Conservation (phyloP, 139 green algal genomes). For the Chlamydomonas sphaeroides region DNA sequence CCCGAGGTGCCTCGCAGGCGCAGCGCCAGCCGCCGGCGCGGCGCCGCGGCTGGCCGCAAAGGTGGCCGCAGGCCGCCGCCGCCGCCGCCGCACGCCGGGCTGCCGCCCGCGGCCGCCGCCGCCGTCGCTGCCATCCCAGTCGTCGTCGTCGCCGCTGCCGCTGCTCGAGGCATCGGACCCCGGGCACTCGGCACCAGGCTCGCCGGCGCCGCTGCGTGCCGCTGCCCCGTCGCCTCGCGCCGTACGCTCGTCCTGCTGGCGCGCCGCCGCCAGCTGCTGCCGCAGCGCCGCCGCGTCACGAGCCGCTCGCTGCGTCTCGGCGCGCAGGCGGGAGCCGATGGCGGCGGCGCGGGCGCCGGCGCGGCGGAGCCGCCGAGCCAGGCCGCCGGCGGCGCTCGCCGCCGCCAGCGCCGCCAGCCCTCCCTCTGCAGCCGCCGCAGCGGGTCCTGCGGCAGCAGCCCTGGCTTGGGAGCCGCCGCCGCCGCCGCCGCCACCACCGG, state of each 20-base stretch:
- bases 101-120: too few relatives aligned
- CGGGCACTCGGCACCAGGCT: not conserved
- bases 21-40: too few relatives aligned
- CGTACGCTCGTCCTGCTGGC: not conserved
- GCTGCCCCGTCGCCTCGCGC: not conserved
- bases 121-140: not conserved
- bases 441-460: not conserved
- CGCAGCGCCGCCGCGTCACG: conserved; percentile 3
- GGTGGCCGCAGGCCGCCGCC: too few relatives aligned
- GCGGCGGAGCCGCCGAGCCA: conserved; percentile 6
- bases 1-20: too few relatives aligned
- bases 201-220: not conserved
- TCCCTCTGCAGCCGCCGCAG: too few relatives aligned
- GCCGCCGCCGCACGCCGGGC: not conserved
- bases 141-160: not conserved
- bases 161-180: too few relatives aligned
- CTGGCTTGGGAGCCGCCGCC: not conserved
- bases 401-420: not conserved
- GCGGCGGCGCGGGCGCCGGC: conserved; percentile 8
- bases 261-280: conserved; percentile 1
- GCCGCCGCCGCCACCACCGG: too few relatives aligned
- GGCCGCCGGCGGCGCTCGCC: not conserved
- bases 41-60: too few relatives aligned
- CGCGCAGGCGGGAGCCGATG: conserved; percentile 2
- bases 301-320: not conserved